A percentile compares a stretch with the other conserved stretches of the same genome.
Evolutionary conservation across 2,329 filamentous ascomycete species (phyloP).

Genomic region (Nemania sp.): DNA sequence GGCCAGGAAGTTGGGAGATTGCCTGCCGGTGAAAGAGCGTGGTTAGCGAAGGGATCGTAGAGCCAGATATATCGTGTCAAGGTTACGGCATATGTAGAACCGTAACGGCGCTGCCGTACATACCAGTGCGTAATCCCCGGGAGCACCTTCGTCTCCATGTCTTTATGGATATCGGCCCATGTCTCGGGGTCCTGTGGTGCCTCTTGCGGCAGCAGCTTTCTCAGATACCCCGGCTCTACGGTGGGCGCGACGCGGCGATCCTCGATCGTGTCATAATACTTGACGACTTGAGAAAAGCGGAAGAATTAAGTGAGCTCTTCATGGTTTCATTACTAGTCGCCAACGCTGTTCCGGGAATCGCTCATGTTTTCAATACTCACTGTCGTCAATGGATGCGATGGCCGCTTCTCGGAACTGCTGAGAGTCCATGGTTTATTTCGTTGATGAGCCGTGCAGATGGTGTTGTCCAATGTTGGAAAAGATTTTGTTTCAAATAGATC

Average conservation of each 20-base stretch:
- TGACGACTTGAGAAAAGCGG: constrained; percentile 62
- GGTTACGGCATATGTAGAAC: too few relatives aligned
- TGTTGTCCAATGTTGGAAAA: neutral
- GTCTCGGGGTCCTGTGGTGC: constrained; percentile 69
- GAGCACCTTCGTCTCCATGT: constrained; percentile 84
- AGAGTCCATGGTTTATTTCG: constrained; percentile 65
- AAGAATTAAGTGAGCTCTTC: constrained; percentile 17
- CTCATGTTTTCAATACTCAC: constrained; percentile 51
- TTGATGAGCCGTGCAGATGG: neutral
- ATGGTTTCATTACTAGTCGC: neutral
- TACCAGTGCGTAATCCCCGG: constrained; percentile 89
- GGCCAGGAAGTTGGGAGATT: constrained; percentile 92
- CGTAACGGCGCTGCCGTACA: too few relatives aligned
- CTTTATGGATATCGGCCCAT: constrained; percentile 79
- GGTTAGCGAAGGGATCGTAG: neutral
- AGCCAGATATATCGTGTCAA: too few relatives aligned
- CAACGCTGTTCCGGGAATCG: neutral
- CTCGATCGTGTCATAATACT: constrained; percentile 78
- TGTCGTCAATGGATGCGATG: constrained; percentile 78
- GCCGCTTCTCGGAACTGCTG: constrained; percentile 78
- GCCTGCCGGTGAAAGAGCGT: constrained; percentile 48
- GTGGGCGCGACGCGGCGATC: constrained; percentile 73
- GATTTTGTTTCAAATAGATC: neutral
- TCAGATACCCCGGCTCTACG: constrained; percentile 83
- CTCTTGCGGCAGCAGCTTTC: constrained; percentile 70